Evolutionary conservation across 768 basidiomycete genomes (phyloP).

Genomic region (Russula compacta): DNA sequence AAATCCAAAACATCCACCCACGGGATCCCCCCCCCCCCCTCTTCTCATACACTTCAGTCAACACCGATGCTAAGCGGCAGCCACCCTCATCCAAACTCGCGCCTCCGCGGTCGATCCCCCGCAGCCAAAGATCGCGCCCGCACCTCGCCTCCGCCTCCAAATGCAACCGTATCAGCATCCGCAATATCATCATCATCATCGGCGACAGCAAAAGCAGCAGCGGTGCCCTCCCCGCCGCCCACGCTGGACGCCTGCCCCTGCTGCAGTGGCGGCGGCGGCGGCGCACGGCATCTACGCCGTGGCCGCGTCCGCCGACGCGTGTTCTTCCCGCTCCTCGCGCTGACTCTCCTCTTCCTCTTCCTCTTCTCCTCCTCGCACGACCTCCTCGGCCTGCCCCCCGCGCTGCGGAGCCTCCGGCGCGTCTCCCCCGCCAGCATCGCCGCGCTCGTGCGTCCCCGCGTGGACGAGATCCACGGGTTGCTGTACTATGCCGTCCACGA

Average conservation of each 20-base stretch:
- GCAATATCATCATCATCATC: background rate
- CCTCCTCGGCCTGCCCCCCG: constrained; percentile 7
- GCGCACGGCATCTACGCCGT: background rate
- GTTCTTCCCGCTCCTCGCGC: background rate
- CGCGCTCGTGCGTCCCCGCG: constrained; percentile 6
- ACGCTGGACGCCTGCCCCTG: background rate
- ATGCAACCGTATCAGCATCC: background rate
- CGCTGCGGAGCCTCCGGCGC: constrained; percentile 6
- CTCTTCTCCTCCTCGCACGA: constrained; percentile 17
- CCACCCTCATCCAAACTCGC: background rate
- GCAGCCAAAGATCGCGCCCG: constrained; percentile 4
- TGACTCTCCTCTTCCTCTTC: constrained; percentile 8
- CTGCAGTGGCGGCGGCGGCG: background rate
- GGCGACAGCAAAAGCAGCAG: too few relatives aligned
- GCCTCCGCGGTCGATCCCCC: background rate
- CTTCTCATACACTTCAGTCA: background rate
- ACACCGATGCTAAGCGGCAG: background rate
- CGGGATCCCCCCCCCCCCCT: background rate
- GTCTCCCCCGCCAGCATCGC: constrained; percentile 18
- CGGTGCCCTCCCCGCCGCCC: background rate
- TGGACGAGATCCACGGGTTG: constrained; percentile 57
- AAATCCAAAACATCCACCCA: background rate
- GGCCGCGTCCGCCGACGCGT: background rate
- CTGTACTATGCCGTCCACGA: constrained; percentile 52
- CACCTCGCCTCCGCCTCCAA: constrained; percentile 2